A percentile compares a stretch with the other conserved stretches of the same genome.
Conservation (phyloP, 345 rosid genomes). For the Atalantia buxifolia region DNA sequence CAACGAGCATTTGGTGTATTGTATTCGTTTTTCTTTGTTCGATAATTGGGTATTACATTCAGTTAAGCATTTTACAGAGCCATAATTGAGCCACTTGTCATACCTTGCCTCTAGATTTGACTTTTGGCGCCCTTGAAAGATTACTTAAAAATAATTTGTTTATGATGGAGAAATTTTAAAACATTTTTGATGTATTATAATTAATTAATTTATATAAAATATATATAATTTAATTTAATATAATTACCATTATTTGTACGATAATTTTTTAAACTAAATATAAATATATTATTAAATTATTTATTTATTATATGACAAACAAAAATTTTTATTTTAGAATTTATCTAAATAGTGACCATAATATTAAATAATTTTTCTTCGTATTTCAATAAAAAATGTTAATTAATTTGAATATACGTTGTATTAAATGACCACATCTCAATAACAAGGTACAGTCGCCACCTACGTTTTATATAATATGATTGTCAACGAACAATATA, state of each 20-base stretch:
- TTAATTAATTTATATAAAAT: no score
- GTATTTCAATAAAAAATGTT: not conserved
- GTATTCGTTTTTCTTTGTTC: not conserved
- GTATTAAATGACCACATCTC: not conserved
- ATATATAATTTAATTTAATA: no score
- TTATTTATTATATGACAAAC: no score
- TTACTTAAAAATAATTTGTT: slow-evolving; percentile 11
- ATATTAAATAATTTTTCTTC: not conserved
- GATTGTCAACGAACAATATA: not conserved
- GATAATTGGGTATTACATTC: not conserved
- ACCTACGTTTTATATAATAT: not conserved
- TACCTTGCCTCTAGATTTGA: slow-evolving; percentile 2
- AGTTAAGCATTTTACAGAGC: slow-evolving; percentile 7
- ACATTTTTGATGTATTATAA: rapidly evolving
- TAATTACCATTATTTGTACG: rapidly evolving
- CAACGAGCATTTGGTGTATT: not conserved
- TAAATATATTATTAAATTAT: rapidly evolving
- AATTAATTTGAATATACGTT: not conserved
- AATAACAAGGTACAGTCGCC: not conserved
- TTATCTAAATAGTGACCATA: not conserved
- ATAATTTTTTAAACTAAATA: rapidly evolving
- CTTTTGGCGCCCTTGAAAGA: slow-evolving; percentile 25
- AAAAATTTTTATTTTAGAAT: no score
- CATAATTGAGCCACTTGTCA: slow-evolving; percentile 27
- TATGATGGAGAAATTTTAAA: no score